These are phyloP conservation scores for Corinectria fuckeliana DNA, from an alignment of 2,329 filamentous ascomycete species.

Conservation along the genomic window DNA sequence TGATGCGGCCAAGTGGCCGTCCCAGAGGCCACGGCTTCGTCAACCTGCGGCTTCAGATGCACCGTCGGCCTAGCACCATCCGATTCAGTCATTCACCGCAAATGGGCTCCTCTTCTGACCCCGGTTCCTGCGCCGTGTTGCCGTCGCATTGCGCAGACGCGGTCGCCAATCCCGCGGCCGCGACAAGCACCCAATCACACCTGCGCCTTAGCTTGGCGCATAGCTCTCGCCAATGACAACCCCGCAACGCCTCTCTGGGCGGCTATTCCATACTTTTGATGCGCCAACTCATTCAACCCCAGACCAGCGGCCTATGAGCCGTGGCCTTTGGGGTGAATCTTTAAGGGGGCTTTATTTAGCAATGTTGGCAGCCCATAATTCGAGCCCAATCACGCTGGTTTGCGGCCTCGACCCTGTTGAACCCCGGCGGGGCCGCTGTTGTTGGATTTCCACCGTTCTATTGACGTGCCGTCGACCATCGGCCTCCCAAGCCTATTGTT, in stretches of 20 bases:
- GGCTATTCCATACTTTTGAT: slow-evolving; percentile 47
- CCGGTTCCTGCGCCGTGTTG: slow-evolving; percentile 19
- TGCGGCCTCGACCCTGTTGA: slow-evolving; percentile 26
- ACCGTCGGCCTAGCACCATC: slow-evolving; percentile 3
- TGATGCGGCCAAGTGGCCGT: slow-evolving; percentile 1
- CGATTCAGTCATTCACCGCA: slow-evolving; percentile 18
- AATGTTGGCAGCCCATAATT: slow-evolving; percentile 25
- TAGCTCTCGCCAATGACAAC: slow-evolving; percentile 40
- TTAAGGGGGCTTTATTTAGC: slow-evolving; percentile 38
- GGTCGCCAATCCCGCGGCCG: slow-evolving; percentile 35
- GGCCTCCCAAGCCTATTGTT: slow-evolving; percentile 4
- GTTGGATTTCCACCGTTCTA: slow-evolving; percentile 5
- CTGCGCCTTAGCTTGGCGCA: slow-evolving; percentile 33
- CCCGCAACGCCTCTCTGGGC: slow-evolving; percentile 39
- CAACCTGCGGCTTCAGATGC: slow-evolving; percentile 14
- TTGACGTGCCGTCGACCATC: background rate
- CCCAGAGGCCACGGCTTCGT: slow-evolving; percentile 5
- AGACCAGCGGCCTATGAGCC: slow-evolving; percentile 33
- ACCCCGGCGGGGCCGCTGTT: slow-evolving; percentile 23
- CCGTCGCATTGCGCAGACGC: slow-evolving; percentile 30
- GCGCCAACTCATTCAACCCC: slow-evolving; percentile 35
- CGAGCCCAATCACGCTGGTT: slow-evolving; percentile 34
- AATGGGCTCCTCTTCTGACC: slow-evolving; percentile 16
- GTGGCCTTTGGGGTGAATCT: slow-evolving; percentile 23
- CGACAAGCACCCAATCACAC: slow-evolving; percentile 40